Evolutionary conservation across 495 filamentous ascomycete genomes (phyloP).

Genomic region (Hypoxylon intermedium): DNA sequence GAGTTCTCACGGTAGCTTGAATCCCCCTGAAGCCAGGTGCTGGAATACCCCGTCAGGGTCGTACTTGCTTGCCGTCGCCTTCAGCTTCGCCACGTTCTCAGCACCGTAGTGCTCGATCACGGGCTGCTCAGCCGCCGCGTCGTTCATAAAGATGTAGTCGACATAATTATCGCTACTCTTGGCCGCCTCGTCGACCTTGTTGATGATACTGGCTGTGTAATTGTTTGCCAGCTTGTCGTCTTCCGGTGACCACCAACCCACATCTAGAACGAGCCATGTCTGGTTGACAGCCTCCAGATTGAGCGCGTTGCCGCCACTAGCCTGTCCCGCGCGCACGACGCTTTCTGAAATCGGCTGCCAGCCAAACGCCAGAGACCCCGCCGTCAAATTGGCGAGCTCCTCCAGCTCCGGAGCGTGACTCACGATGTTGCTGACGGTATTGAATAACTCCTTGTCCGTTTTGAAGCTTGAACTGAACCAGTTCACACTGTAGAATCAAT

Average conservation of each 20-base stretch:
- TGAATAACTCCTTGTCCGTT: slow-evolving; percentile 29
- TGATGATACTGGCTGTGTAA: slow-evolving; percentile 27
- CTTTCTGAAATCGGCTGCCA: slow-evolving; percentile 39
- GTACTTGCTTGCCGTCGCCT: slow-evolving; percentile 39
- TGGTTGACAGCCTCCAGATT: slow-evolving; percentile 39
- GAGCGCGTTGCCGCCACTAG: slow-evolving; percentile 33
- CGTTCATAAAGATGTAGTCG: slow-evolving; percentile 40
- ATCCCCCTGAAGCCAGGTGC: slow-evolving; percentile 43
- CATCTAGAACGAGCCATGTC: slow-evolving; percentile 39
- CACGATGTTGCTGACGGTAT: slow-evolving; percentile 23
- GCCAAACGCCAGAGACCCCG: slow-evolving; percentile 39
- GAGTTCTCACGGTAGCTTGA: slow-evolving; percentile 41
- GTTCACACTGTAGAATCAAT: slow-evolving; percentile 24
- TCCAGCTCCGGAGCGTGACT: slow-evolving; percentile 34
- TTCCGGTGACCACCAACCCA: slow-evolving; percentile 34
- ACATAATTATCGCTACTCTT: slow-evolving; percentile 33
- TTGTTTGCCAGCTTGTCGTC: slow-evolving; percentile 32
- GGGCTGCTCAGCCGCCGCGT: slow-evolving; percentile 31
- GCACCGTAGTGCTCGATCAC: slow-evolving; percentile 38
- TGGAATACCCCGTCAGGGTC: slow-evolving; percentile 43
- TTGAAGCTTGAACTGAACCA: slow-evolving; percentile 39
- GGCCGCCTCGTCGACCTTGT: slow-evolving; percentile 28
- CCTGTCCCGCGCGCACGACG: slow-evolving; percentile 29
- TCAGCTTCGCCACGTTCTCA: slow-evolving; percentile 38
- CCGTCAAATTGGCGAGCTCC: slow-evolving; percentile 30